Evolutionary conservation across 768 basidiomycete genomes (phyloP).

Genomic region (Boletus insuetus): DNA sequence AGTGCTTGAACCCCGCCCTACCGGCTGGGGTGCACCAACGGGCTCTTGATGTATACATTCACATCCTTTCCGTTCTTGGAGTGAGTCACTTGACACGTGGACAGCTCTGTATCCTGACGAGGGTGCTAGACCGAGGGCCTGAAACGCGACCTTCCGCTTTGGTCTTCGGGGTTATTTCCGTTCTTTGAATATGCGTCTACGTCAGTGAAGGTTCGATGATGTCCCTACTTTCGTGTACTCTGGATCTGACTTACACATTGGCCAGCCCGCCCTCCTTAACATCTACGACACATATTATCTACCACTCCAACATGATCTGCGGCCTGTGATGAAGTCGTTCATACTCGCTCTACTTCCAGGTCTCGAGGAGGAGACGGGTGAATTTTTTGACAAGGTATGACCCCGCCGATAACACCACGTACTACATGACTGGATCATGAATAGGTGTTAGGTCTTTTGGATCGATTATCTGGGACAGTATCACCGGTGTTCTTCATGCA

Average conservation of each 20-base stretch:
- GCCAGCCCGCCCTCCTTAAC: slow-evolving; percentile 79
- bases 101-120: slow-evolving; percentile 6
- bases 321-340: slow-evolving; percentile 92
- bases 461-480: slow-evolving; percentile 79
- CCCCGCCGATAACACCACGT: not conserved
- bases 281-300: slow-evolving; percentile 94
- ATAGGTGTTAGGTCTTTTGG: slow-evolving; percentile 77
- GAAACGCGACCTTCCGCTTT: slow-evolving; percentile 80
- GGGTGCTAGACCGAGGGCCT: slow-evolving; percentile 74
- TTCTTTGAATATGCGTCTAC: slow-evolving; percentile 99
- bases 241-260: not conserved
- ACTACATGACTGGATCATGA: slow-evolving; percentile 11
- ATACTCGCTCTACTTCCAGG: slow-evolving; percentile 93
- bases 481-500: slow-evolving; percentile 91
- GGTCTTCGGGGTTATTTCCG: slow-evolving; percentile 95
- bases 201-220: slow-evolving; percentile 77
- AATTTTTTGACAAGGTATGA: slow-evolving; percentile 87
- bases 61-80: slow-evolving; percentile 88
- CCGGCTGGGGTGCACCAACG: slow-evolving; percentile 97
- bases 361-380: slow-evolving; percentile 95
- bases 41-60: slow-evolving; percentile 90
- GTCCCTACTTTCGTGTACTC: slow-evolving; percentile 2
- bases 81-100: slow-evolving; percentile 44
- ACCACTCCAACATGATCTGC: slow-evolving; percentile 73
- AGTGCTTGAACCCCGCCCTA: slow-evolving; percentile 96